These are phyloP conservation scores for Irpex sp. DNA, from an alignment of 1,284 basidiomycete species.

Conservation along the genomic window DNA sequence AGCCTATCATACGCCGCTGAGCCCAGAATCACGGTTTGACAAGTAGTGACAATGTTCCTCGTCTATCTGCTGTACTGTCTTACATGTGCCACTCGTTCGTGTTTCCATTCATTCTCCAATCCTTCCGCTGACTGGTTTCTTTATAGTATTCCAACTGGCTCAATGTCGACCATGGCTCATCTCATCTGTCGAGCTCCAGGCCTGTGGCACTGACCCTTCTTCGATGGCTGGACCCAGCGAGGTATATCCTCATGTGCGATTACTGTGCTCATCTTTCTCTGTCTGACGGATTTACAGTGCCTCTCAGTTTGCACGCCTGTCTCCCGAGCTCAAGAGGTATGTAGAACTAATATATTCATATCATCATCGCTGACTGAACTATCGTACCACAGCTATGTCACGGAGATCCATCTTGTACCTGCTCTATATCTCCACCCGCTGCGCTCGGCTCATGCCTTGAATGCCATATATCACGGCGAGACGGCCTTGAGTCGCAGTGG, in stretches of 20 bases:
- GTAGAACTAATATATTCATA: not conserved
- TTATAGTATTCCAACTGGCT: conserved; percentile 5
- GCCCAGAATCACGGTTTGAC: not conserved
- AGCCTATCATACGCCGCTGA: not conserved
- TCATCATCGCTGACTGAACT: not conserved
- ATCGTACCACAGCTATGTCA: conserved; percentile 12
- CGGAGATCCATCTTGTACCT: conserved; percentile 17
- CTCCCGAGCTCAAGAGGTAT: conserved; percentile 13
- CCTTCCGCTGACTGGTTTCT: not conserved
- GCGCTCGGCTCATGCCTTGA: conserved; percentile 15
- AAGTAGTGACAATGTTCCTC: not conserved
- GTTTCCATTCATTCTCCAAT: not conserved
- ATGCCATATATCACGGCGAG: conserved; percentile 13
- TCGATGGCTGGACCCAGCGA: not conserved
- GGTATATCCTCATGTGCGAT: not conserved
- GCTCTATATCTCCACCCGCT: conserved; percentile 13
- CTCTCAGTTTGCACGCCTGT: conserved; percentile 16
- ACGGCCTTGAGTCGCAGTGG: conserved; percentile 1
- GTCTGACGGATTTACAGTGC: conserved; percentile 8
- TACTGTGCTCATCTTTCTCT: not conserved
- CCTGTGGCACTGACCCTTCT: conserved; percentile 1
- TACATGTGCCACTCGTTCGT: not conserved
- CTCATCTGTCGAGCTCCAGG: conserved; percentile 11
- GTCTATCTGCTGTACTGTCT: not conserved
- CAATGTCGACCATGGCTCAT: not conserved